Percentiles rank a stretch among this genome's conserved stretches.
Conservation (phyloP, 192 early-diverging fungal species). For the Gryganskiella cystojenkinii region DNA sequence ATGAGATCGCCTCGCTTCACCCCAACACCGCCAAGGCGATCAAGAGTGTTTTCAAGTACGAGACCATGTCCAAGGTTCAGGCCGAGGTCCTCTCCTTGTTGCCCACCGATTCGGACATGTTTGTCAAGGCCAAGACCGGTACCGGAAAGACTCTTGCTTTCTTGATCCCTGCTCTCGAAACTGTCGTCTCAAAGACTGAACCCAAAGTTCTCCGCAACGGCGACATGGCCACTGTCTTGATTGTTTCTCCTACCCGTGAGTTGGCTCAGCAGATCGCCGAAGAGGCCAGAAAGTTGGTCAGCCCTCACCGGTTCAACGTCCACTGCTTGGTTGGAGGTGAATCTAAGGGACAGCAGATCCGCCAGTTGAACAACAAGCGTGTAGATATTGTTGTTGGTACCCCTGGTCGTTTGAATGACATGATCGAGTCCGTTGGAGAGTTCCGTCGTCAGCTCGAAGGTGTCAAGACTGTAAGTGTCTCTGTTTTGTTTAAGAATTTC, state of each 20-base stretch:
- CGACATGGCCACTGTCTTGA: slow-evolving; percentile 70
- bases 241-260: slow-evolving; percentile 94
- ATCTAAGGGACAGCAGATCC: slow-evolving; percentile 63
- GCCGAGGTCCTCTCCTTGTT: slow-evolving; percentile 78
- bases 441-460: slow-evolving; percentile 61
- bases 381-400: slow-evolving; percentile 95
- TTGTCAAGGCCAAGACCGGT: slow-evolving; percentile 73
- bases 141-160: too few relatives aligned
- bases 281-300: slow-evolving; percentile 76
- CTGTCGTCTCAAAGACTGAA: slow-evolving; percentile 63
- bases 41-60: slow-evolving; percentile 74
- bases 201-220: slow-evolving; percentile 53
- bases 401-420: slow-evolving; percentile 90
- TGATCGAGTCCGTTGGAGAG: slow-evolving; percentile 64
- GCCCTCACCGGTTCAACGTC: slow-evolving; percentile 69
- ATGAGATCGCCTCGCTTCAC: slow-evolving; percentile 55
- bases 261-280: slow-evolving; percentile 86
- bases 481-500: not conserved
- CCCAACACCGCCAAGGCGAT: slow-evolving; percentile 68
- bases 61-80: slow-evolving; percentile 87
- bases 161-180: slow-evolving; percentile 80
- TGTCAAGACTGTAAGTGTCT: slow-evolving; percentile 60
- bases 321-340: slow-evolving; percentile 87
- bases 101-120: slow-evolving; percentile 80
- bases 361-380: slow-evolving; percentile 56